phyloP scores from a whole-genome alignment of 192 early-diverging fungal species.

The Geranomyces variabilis region DNA sequence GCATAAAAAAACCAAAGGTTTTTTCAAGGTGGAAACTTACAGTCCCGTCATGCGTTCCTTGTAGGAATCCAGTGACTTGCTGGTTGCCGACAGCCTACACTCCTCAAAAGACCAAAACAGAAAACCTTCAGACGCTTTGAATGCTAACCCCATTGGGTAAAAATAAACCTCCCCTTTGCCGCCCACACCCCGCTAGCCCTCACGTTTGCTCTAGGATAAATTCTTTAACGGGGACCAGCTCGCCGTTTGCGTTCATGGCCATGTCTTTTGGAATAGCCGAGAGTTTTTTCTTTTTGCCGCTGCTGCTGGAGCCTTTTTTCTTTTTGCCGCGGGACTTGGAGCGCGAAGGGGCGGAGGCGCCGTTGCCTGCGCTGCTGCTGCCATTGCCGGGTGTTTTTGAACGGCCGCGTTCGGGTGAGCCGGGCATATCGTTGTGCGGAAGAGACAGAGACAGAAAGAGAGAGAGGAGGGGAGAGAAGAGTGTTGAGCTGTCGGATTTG shows the following conservation, averaged over 20 bases:
- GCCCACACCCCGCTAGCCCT: background rate
- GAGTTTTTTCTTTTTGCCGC: conserved; percentile 33
- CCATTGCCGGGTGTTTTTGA: background rate
- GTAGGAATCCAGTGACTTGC: conserved; percentile 44
- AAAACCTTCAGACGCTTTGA: background rate
- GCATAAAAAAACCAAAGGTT: too few relatives aligned
- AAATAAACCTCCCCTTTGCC: background rate
- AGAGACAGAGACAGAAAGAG: too few relatives aligned
- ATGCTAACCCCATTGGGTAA: background rate
- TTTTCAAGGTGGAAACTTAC: too few relatives aligned
- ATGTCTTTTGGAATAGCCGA: conserved; percentile 40
- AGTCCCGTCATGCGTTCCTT: conserved; percentile 50
- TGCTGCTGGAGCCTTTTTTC: conserved; percentile 32
- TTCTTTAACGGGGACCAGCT: conserved; percentile 51
- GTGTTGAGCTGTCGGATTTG: too few relatives aligned
- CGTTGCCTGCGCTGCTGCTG: background rate
- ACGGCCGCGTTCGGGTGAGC: conserved; percentile 17
- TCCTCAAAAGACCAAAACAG: background rate
- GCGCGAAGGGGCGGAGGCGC: too few relatives aligned
- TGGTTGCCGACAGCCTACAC: conserved; percentile 53
- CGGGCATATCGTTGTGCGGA: background rate
- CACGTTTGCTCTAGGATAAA: conserved; percentile 58
- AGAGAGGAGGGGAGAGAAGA: too few relatives aligned
- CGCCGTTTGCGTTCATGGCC: conserved; percentile 53
- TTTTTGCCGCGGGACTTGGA: conserved; percentile 10